These are phyloP conservation scores for Lactifluus subvellereus DNA, from an alignment of 768 basidiomycete species.

Conservation along the genomic window DNA sequence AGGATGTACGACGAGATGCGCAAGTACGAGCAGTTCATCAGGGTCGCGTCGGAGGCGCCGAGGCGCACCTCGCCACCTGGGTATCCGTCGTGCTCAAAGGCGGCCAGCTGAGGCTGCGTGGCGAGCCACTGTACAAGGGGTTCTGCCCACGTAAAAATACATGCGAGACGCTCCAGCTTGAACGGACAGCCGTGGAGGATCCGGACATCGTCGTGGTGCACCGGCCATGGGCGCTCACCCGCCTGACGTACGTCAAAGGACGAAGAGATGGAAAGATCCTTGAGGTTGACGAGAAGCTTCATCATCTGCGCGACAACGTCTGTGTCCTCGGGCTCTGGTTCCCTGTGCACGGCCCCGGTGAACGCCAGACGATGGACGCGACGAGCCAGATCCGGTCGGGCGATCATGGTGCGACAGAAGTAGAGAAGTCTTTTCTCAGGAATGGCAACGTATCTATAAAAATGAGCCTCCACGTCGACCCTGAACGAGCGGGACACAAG, in stretches of 20 bases:
- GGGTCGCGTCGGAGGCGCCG: neutral
- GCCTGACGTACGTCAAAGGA: neutral
- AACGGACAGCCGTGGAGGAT: constrained; percentile 14
- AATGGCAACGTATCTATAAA: constrained; percentile 15
- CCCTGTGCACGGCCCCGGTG: constrained; percentile 12
- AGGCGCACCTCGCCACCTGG: neutral
- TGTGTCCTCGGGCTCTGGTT: constrained; percentile 5
- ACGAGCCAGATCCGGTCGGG: constrained; percentile 18
- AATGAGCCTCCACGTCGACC: constrained; percentile 4
- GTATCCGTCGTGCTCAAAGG: constrained; percentile 16
- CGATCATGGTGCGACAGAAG: constrained; percentile 20
- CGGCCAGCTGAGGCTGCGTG: constrained; percentile 11
- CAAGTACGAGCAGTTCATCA: constrained; percentile 1
- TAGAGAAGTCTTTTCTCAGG: constrained; percentile 10
- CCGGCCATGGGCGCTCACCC: constrained; percentile 6
- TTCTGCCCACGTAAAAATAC: constrained; percentile 11
- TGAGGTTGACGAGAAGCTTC: constrained; percentile 14
- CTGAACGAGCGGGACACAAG: constrained; percentile 16
- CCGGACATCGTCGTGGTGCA: constrained; percentile 5
- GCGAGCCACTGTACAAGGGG: constrained; percentile 13
- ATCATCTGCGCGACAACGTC: constrained; percentile 12
- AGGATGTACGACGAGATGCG: constrained; percentile 18
- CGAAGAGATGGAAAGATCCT: constrained; percentile 15
- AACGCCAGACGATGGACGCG: constrained; percentile 17
- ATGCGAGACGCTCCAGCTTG: constrained; percentile 14